Evolutionary conservation across 345 rosid species (phyloP).

Genomic region (Adansonia digitata): DNA sequence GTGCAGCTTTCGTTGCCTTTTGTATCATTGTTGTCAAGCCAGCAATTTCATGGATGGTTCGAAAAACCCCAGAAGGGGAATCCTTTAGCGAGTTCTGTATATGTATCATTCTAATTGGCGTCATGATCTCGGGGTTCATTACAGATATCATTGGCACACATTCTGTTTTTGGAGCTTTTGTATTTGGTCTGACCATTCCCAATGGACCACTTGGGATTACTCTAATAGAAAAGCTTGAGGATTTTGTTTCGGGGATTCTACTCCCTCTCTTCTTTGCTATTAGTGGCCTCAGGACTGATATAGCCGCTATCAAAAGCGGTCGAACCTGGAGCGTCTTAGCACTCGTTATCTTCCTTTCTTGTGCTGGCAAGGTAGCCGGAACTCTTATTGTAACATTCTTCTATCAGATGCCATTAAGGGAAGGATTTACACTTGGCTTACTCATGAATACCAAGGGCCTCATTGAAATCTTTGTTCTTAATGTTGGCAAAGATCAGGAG

Average conservation of each 20-base stretch:
- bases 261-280: constrained; percentile 91
- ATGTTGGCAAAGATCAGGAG: constrained; percentile 82
- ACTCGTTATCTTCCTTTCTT: constrained; percentile 48
- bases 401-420: constrained; percentile 66
- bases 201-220: constrained; percentile 88
- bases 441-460: constrained; percentile 95
- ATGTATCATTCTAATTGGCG: constrained; percentile 83
- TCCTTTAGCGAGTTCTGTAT: constrained; percentile 65
- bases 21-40: constrained; percentile 67
- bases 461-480: constrained; percentile 85
- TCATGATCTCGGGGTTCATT: constrained; percentile 83
- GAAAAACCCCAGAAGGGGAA: constrained; percentile 86
- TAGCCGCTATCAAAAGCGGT: constrained; percentile 33
- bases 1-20: constrained; percentile 41
- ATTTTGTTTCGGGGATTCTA: constrained; percentile 88
- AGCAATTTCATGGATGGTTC: constrained; percentile 57
- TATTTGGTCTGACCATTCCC: constrained; percentile 81
- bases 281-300: constrained; percentile 80
- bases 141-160: constrained; percentile 94
- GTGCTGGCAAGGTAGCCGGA: constrained; percentile 68
- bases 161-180: constrained; percentile 88
- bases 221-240: constrained; percentile 86
- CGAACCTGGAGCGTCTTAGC: constrained; percentile 44
- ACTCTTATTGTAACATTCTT: constrained; percentile 48
- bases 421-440: constrained; percentile 79